Evolutionary conservation across 371 early-diverging fungal genomes (phyloP), one percentile per base, ranked within the genome.

Genomic region (Rhizopus arrhizus): DNA sequence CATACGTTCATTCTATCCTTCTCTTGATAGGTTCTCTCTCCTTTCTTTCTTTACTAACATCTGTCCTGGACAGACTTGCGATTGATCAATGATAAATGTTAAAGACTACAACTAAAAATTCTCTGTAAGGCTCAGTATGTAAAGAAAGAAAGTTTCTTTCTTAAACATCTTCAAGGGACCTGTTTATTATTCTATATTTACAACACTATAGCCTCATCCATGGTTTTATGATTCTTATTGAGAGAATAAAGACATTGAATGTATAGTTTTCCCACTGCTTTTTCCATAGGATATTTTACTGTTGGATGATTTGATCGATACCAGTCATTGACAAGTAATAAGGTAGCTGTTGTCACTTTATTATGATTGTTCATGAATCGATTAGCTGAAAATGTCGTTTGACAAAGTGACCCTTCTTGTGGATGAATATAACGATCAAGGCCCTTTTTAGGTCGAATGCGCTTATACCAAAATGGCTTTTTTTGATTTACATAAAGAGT

Each of bases 311-410:
- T 52, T n/a, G 47, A 62, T 15, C 57, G 60, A 55, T 78, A 78
- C 78, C 78, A 78, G 5, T 75, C 61, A 53, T 78, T 78, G 2
- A 75, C 70, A 4, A 78, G 55, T 35, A 71, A 65, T 28, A 78
- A 68, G 0, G 78, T 65, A 1, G 74, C 78, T 47, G 59, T 65
- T 40, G 59, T 53, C 3, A 72, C 22, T 22, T 22, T 56, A 38
- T 38, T 38, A 8, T 13, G 8, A 5, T 13, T 38, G 29, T 62
- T 59, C 16, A 59, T 58, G 45, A 73, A 66, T 36, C 55, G 67
- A 38, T 13, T 33, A 15, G 62, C 33, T 2, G 66, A 61, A n/a
- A 78, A 52, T 28, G 70, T 40, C 4, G 72, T 65, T 59, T 78
- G 78, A 16, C 74, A 71, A n/a, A 78, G 16, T 1, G 75, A 64